A percentile compares a stretch with the other conserved stretches of the same genome.
phyloP scores from a whole-genome alignment of 2,329 filamentous ascomycete species.

The Apiospora koreana region DNA sequence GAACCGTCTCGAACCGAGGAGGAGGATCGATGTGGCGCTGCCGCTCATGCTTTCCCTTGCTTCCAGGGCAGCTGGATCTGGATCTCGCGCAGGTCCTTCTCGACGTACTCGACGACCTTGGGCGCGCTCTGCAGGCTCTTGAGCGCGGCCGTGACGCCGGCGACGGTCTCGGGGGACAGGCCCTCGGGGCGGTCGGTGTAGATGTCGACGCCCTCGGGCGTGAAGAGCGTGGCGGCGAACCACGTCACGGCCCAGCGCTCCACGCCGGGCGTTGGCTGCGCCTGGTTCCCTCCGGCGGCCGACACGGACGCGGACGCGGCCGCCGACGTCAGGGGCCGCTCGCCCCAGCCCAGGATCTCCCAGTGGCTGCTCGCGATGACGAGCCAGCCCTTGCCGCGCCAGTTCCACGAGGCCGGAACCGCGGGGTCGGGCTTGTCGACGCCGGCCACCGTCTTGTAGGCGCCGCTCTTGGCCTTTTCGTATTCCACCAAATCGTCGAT shows the following conservation, averaged over 20 bases:
- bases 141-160: conserved; percentile 56
- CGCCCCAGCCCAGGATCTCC: conserved; percentile 79
- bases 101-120: conserved; percentile 53
- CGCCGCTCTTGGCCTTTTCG: conserved; percentile 36
- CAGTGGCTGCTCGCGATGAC: conserved; percentile 73
- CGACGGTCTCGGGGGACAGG: conserved; percentile 57
- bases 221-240: conserved; percentile 83
- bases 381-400: conserved; percentile 77
- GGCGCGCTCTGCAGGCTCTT: conserved; percentile 53
- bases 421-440: conserved; percentile 54
- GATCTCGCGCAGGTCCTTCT: conserved; percentile 51
- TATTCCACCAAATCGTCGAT: conserved; percentile 74
- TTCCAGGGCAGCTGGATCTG: conserved; percentile 55
- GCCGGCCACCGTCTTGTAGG: conserved; percentile 64
- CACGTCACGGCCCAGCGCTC: conserved; percentile 79
- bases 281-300: neutral
- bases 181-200: conserved; percentile 68
- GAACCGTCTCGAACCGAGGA: too few relatives aligned
- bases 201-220: conserved; percentile 77
- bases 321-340: conserved; percentile 35
- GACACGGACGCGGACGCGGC: neutral
- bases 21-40: too few relatives aligned
- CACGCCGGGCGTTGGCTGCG: conserved; percentile 37
- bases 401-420: conserved; percentile 60
- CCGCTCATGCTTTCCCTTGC: conserved; percentile 21